Percentiles rank a stretch among this genome's conserved stretches.
Evolutionary conservation across 345 rosid species (phyloP).

Genomic region (thale cress (Arabidopsis thaliana)): DNA sequence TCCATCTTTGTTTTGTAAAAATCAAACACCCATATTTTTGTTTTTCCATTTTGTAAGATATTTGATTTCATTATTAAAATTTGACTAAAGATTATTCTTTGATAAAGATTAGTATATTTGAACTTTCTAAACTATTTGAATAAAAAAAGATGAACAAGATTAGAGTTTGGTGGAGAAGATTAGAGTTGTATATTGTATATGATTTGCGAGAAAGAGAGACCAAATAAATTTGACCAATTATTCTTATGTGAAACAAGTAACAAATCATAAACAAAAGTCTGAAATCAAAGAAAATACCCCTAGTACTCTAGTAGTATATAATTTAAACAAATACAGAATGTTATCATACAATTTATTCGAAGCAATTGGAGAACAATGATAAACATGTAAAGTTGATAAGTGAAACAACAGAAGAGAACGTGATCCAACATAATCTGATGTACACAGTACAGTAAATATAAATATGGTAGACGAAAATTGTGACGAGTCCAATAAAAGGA

Average conservation of each 20-base stretch:
- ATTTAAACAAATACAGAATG: neutral
- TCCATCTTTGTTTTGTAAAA: neutral
- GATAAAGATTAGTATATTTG: neutral
- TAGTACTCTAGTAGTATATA: neutral
- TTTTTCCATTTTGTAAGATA: neutral
- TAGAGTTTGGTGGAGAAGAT: too few relatives aligned
- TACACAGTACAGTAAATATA: constrained; percentile 28
- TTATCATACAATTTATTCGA: constrained; percentile 37
- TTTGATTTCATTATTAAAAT: neutral
- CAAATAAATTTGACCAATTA: neutral
- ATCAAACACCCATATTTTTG: neutral
- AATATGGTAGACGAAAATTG: constrained; percentile 2
- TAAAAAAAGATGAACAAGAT: too few relatives aligned
- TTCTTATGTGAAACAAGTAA: neutral
- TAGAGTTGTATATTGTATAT: too few relatives aligned
- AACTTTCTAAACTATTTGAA: neutral
- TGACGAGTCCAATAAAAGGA: constrained; percentile 12
- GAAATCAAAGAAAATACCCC: neutral
- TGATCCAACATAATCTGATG: constrained; percentile 38
- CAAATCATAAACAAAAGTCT: neutral
- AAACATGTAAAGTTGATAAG: constrained; percentile 21
- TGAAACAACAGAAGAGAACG: constrained; percentile 22
- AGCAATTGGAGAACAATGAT: neutral
- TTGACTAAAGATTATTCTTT: neutral
- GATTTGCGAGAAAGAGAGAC: too few relatives aligned